Base-by-base conservation (phyloP, 768 basidiomycete species). In the Rhodotorula babjevae region DNA sequence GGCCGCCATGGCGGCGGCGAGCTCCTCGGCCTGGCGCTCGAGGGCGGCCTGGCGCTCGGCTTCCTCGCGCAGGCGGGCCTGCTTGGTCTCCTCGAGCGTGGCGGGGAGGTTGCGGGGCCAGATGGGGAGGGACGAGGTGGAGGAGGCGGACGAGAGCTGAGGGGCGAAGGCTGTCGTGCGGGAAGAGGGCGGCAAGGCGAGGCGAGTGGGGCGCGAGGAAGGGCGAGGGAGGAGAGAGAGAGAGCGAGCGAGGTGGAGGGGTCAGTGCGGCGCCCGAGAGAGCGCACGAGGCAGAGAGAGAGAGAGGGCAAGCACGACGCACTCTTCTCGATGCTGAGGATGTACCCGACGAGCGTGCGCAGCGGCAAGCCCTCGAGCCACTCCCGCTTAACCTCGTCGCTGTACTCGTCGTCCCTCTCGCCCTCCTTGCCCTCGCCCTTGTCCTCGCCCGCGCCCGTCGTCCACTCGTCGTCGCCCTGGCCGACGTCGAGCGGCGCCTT, bases 241-340 rank as follows among this genome's bases (percentile, higher is more conserved):
- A 23, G 33, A n/a, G 7, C 15, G 15, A 49, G 6, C 8, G 9
- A 36, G 36, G 36, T 5, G 7, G 21, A 16, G 50, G 40, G 16
- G 42, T 36, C 3, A 60, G 46, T 21, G 44, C 4, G 50, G 14
- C 10, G n/a, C n/a, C n/a, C n/a, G 27, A 5, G 2, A 0, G 15
- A 18, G 49, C 16, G 19, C 29, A 29, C 18, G n/a, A 33, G 23
- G n/a, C 8, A n/a, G 56, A 21, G 10, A 29, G 27, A 19, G 27
- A 7, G 29, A 49, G 27, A 27, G n/a, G n/a, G n/a, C n/a, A 42
- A 18, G 44, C 44, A 9, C 18, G 44, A 44, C 72, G 27, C 21
- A 73, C 72, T 69, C 60, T 66, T 65, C 47, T 73, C 72, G 40
- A 73, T 27, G 15, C 55, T 58, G 16, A 73, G 56, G 21, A 73